These are phyloP conservation scores for Scopulariopsis brevicaulis DNA, from an alignment of 2,329 filamentous ascomycete genomes.

Conservation along the genomic window DNA sequence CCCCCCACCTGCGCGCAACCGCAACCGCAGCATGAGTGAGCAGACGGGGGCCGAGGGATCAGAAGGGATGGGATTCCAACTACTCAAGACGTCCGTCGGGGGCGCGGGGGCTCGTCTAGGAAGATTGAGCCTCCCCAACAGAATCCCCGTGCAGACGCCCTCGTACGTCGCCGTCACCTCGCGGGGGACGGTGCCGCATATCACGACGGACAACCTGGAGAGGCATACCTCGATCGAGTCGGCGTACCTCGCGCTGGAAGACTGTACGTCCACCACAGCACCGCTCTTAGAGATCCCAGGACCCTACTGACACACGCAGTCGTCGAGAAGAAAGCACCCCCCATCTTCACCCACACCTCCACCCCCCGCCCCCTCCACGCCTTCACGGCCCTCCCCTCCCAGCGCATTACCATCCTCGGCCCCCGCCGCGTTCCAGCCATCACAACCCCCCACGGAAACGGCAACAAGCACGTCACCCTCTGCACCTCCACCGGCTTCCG, in stretches of 20 bases:
- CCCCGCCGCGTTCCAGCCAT: conserved; percentile 71
- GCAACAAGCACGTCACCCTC: conserved; percentile 59
- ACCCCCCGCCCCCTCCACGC: conserved; percentile 47
- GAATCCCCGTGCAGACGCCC: conserved; percentile 66
- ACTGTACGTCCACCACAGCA: conserved; percentile 52
- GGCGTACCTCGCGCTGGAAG: conserved; percentile 77
- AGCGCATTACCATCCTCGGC: conserved; percentile 59
- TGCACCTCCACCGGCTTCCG: conserved; percentile 82
- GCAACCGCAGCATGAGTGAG: conserved; percentile 1
- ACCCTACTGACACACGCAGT: conserved; percentile 23
- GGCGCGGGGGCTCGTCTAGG: conserved; percentile 51
- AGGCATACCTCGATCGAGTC: conserved; percentile 55
- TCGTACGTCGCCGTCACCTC: conserved; percentile 73
- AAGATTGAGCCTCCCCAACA: conserved; percentile 46
- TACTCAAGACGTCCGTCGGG: conserved; percentile 26
- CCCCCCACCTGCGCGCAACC: background rate
- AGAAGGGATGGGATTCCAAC: conserved; percentile 27
- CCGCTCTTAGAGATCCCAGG: background rate
- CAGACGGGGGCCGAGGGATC: background rate
- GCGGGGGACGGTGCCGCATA: conserved; percentile 73
- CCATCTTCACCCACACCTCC: conserved; percentile 28
- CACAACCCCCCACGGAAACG: conserved; percentile 57
- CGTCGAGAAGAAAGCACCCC: conserved; percentile 39
- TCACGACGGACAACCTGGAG: conserved; percentile 72
- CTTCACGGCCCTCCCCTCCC: conserved; percentile 63